Evolutionary conservation across 495 filamentous ascomycete species (phyloP), one percentile per base, ranked within the genome.

Genomic region (Aspergillus olivimuriae): DNA sequence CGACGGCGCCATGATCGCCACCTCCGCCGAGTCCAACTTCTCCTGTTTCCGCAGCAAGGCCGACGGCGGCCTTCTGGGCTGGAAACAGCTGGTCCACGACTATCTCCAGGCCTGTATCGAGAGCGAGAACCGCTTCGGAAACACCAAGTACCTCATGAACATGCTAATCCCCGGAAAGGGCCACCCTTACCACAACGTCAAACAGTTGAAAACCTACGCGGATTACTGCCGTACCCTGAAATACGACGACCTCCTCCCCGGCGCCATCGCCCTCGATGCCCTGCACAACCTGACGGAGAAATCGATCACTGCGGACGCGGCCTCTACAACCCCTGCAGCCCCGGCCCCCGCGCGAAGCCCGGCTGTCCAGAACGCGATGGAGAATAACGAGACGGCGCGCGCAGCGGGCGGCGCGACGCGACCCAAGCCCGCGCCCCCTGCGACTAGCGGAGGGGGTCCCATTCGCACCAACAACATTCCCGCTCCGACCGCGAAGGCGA

Each of bases 1-100:
- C 2, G 92, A 97, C 53, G 92, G 90, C 11, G 91, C 86, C 36
- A 98, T 98, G 92, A 96, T 98, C 55, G 94, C 92, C 9, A 91
- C 85, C 2, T 74, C 84, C 5, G 92, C 92, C 0, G 92, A 97
- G 68, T 69, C 78, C 45, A 97, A 98, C 51, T 77, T 87, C 15
- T 91, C 85, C 34, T 84, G 82, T 46, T 98, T 97, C 69, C 75
- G 83, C 23, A 50, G 70, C 2, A 61, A 74, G 21, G 78, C 69
- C 0, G 77, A 83, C 21, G 86, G 85, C 2, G 82, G 83, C 2
- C 53, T 83, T 12, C 65, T 74, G 8, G 69, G 75, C 0, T 97
- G 90, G 90, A 57, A 65, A 30, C 83, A 89, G 16, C 77, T 92
- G 2, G 87, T 84, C 2, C 66, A 76, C 46, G 74, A 81, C 42